phyloP scores from a whole-genome alignment of 2,329 filamentous ascomycete species.

The Exophiala sp. region DNA sequence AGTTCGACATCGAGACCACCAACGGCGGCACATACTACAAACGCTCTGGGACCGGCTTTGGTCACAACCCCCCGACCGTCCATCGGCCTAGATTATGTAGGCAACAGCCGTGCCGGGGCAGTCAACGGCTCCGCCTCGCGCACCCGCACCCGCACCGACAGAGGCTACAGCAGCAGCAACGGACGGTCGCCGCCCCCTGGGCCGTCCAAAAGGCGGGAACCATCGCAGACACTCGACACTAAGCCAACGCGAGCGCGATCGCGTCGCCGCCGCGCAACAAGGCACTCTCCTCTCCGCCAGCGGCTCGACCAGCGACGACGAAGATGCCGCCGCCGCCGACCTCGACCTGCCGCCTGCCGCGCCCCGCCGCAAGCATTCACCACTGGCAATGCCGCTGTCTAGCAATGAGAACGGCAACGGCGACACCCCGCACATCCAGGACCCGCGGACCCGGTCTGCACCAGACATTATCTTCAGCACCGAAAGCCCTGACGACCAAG shows the following conservation, averaged over 20 bases:
- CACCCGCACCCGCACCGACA: slow-evolving; percentile 14
- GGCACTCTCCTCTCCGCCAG: slow-evolving; percentile 46
- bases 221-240: slow-evolving; percentile 49
- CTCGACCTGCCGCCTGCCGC: slow-evolving; percentile 57
- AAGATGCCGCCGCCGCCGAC: slow-evolving; percentile 42
- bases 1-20: slow-evolving; percentile 88
- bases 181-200: slow-evolving; percentile 45
- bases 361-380: slow-evolving; percentile 38
- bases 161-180: slow-evolving; percentile 55
- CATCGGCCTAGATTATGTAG: slow-evolving; percentile 49
- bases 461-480: slow-evolving; percentile 23
- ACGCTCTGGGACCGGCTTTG: slow-evolving; percentile 68
- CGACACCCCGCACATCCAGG: slow-evolving; percentile 3
- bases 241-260: slow-evolving; percentile 41
- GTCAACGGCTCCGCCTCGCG: slow-evolving; percentile 28
- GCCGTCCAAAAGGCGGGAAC: slow-evolving; percentile 33
- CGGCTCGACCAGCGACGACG: slow-evolving; percentile 41
- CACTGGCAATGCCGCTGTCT: slow-evolving; percentile 34
- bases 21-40: slow-evolving; percentile 71
- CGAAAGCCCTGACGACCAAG: slow-evolving; percentile 13
- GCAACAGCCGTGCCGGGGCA: slow-evolving; percentile 34
- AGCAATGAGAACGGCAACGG: background rate
- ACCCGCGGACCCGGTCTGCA: slow-evolving; percentile 15
- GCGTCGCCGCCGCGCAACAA: slow-evolving; percentile 44
- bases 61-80: slow-evolving; percentile 65